A percentile compares a stretch with the other conserved stretches of the same genome.
phyloP scores from a whole-genome alignment of 768 basidiomycete genomes.

The Leccinum imitatum region DNA sequence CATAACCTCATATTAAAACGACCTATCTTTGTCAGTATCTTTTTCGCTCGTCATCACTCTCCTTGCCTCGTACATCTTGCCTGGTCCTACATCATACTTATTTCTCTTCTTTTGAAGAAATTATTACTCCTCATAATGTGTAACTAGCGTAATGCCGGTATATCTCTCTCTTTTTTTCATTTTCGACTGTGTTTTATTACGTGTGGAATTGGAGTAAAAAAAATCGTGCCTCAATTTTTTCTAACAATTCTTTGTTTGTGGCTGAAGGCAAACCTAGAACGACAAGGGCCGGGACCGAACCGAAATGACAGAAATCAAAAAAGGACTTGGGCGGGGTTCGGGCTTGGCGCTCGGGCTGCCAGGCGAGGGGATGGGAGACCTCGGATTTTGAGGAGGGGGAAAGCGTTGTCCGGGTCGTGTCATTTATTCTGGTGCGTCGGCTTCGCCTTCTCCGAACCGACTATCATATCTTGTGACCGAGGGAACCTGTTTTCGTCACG shows the following conservation, averaged over 20 bases:
- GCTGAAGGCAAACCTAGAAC: neutral
- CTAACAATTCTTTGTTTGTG: neutral
- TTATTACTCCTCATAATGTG: slow-evolving; percentile 23
- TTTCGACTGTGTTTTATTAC: neutral
- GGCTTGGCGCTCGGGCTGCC: neutral
- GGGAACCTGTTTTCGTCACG: neutral
- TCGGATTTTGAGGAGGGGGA: too few relatives aligned
- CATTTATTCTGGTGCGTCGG: too few relatives aligned
- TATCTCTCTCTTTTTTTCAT: neutral
- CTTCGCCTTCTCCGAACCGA: neutral
- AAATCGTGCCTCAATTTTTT: neutral
- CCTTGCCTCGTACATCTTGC: neutral
- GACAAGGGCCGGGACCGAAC: neutral
- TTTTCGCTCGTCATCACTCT: neutral
- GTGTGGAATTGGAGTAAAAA: neutral
- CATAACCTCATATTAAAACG: neutral
- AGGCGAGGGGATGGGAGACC: too few relatives aligned
- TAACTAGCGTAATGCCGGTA: slow-evolving; percentile 29
- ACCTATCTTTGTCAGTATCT: neutral
- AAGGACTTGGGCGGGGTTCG: neutral
- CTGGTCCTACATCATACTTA: neutral
- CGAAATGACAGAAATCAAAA: neutral
- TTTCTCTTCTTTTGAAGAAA: neutral
- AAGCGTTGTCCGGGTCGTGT: too few relatives aligned
- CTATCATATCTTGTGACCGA: neutral